Conservation (phyloP, 371 early-diverging fungal genomes). For the Mortierella sp. region DNA sequence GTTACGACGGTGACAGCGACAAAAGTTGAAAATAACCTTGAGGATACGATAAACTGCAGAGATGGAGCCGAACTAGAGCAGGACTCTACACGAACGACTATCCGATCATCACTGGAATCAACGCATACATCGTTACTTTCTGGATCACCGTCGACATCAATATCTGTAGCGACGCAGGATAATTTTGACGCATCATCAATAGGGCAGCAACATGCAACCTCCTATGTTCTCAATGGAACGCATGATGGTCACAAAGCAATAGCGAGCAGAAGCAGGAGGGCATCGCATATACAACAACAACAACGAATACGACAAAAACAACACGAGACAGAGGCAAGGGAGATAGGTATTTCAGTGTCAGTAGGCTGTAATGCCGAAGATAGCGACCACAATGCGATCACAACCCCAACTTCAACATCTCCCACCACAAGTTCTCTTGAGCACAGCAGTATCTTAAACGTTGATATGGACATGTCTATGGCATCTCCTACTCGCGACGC, state of each 20-base stretch:
- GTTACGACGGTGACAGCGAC: neutral
- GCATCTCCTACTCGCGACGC: conserved; percentile 27
- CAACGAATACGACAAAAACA: neutral
- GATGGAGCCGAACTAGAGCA: neutral
- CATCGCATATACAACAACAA: conserved; percentile 7
- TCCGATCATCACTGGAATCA: neutral
- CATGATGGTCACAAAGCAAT: conserved; percentile 12
- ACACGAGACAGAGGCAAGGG: neutral
- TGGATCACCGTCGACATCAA: conserved; percentile 2
- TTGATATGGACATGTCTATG: conserved; percentile 26
- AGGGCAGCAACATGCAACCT: conserved; percentile 10
- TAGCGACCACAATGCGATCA: conserved; percentile 16
- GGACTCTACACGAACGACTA: conserved; percentile 1
- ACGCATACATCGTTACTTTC: neutral
- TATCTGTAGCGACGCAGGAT: neutral
- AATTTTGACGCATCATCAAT: conserved; percentile 11
- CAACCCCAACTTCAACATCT: neutral
- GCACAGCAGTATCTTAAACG: conserved; percentile 6
- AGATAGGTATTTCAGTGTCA: neutral
- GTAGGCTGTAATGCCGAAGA: neutral
- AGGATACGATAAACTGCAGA: neutral
- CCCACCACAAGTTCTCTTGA: conserved; percentile 18
- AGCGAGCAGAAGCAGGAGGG: conserved; percentile 3
- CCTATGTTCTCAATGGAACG: conserved; percentile 31
- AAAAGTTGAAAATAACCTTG: neutral